A percentile compares a stretch with the other conserved stretches of the same genome.
These are phyloP conservation scores for Phlyctochytrium planicorne DNA, from an alignment of 192 early-diverging fungal species.

Conservation along the genomic window DNA sequence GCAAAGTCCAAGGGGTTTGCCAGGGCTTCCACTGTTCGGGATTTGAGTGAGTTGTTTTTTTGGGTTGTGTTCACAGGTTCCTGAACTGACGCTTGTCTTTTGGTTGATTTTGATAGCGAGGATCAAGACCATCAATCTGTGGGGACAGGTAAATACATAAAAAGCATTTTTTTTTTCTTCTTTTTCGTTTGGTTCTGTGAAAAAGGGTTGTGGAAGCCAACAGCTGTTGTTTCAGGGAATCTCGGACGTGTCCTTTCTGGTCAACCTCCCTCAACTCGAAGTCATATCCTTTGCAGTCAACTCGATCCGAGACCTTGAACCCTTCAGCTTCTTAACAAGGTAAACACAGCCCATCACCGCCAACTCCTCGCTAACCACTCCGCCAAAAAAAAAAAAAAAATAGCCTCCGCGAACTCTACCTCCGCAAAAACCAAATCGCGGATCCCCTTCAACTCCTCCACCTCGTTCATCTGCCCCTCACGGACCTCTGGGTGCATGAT, in stretches of 20 bases:
- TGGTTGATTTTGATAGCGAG: constrained; percentile 4
- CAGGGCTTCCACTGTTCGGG: constrained; percentile 6
- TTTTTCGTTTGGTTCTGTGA: not conserved
- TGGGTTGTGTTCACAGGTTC: not conserved
- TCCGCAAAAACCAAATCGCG: constrained; percentile 40
- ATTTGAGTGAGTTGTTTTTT: constrained; percentile 14
- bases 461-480: constrained; percentile 27
- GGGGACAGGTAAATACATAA: constrained; percentile 32
- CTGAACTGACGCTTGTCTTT: not conserved
- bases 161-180: not conserved
- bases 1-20: constrained; percentile 23
- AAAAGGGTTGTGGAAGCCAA: not conserved
- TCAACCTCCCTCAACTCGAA: constrained; percentile 26
- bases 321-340: constrained; percentile 1
- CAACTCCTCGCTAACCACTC: too few relatives aligned
- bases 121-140: constrained; percentile 42
- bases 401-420: constrained; percentile 35
- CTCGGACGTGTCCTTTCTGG: constrained; percentile 37
- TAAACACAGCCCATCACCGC: too few relatives aligned
- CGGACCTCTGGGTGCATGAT: constrained; percentile 41
- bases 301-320: constrained; percentile 15
- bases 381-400: too few relatives aligned
- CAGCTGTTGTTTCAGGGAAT: constrained; percentile 23
- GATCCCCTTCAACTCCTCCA: constrained; percentile 32
- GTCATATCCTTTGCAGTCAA: constrained; percentile 48